These are phyloP conservation scores for Acacia pycnantha DNA, from an alignment of 331 rosid genomes.

Conservation along the genomic window DNA sequence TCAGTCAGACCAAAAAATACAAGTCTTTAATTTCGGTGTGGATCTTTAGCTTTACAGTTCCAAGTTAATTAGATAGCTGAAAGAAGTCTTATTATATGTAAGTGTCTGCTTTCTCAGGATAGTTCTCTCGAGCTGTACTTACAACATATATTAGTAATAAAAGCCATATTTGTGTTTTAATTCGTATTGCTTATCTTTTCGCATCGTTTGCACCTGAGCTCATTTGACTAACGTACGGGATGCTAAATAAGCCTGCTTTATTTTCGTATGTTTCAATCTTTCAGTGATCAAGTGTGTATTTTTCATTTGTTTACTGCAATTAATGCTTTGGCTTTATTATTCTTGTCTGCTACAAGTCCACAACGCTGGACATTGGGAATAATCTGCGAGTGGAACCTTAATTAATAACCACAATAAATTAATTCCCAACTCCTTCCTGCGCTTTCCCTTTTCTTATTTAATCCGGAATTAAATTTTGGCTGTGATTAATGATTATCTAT, in stretches of 20 bases:
- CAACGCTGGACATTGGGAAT: neutral
- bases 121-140: neutral
- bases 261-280: too few species aligned
- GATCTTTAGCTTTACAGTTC: neutral
- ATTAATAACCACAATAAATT: neutral
- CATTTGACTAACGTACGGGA: neutral
- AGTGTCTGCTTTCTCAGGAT: conserved; percentile 19
- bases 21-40: neutral
- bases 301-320: too few species aligned
- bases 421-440: neutral
- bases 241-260: neutral
- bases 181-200: neutral
- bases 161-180: neutral
- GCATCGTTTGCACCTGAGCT: neutral
- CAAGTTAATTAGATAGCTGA: neutral
- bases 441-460: neutral
- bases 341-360: neutral
- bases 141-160: neutral
- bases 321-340: neutral
- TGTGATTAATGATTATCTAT: neutral
- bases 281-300: neutral
- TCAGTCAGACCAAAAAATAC: neutral
- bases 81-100: neutral
- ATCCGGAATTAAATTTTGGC: neutral
- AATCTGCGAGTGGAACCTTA: neutral